A percentile compares a stretch with the other conserved stretches of the same genome.
These are phyloP conservation scores for Pleurotus tuoliensis DNA, from an alignment of 768 basidiomycete species.

Conservation along the genomic window DNA sequence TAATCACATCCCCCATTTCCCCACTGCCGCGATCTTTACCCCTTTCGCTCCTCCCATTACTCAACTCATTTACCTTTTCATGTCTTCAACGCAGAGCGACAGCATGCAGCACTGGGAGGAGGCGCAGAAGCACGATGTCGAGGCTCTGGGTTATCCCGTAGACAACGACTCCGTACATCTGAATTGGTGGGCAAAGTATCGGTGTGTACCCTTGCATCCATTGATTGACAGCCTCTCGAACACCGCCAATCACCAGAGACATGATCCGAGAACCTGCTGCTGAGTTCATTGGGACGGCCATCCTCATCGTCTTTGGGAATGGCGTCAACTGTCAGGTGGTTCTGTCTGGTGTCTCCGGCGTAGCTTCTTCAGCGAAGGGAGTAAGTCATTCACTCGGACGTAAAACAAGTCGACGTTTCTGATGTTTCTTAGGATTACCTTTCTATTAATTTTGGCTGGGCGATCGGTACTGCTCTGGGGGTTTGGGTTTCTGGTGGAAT, in stretches of 20 bases:
- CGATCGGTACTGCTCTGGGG: conserved; percentile 56
- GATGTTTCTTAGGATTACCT: conserved; percentile 34
- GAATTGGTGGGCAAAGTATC: conserved; percentile 52
- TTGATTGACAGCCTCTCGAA: too few species aligned
- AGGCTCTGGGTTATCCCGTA: neutral
- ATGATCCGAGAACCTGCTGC: conserved; percentile 55
- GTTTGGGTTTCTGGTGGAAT: conserved; percentile 65
- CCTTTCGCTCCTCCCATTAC: neutral
- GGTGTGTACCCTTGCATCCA: conserved; percentile 30
- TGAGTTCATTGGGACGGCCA: conserved; percentile 58
- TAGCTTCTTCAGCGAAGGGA: conserved; percentile 48
- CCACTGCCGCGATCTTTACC: neutral
- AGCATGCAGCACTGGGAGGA: conserved; percentile 1
- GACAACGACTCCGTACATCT: conserved; percentile 33
- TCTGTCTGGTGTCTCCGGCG: conserved; percentile 40
- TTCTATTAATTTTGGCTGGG: conserved; percentile 55
- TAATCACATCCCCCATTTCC: too few species aligned
- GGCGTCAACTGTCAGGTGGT: conserved; percentile 57
- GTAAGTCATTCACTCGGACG: conserved; percentile 31
- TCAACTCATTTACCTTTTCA: neutral
- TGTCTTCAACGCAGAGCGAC: neutral
- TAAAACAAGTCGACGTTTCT: conserved; percentile 8
- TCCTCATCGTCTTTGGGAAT: conserved; percentile 56
- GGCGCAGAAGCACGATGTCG: neutral
- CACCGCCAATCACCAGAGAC: conserved; percentile 24